Conservation (phyloP, 225 moss, liverwort and hornwort species). For the Rhytidiadelphus loreus region DNA sequence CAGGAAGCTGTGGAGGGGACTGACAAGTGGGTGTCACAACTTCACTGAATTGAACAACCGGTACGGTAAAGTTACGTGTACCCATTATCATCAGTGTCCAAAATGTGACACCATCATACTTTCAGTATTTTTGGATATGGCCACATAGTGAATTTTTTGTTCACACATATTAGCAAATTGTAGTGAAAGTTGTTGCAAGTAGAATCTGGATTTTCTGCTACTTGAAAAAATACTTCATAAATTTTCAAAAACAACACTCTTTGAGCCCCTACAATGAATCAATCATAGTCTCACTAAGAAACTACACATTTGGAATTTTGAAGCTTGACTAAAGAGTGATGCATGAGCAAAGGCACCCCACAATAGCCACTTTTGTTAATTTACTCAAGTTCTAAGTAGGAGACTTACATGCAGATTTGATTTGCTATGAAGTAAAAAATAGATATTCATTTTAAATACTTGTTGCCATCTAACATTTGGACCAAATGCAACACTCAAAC, state of each 20-base stretch:
- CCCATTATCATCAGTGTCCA: background rate
- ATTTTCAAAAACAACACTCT: background rate
- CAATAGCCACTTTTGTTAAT: background rate
- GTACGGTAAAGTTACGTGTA: background rate
- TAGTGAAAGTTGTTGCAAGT: background rate
- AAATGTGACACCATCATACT: background rate
- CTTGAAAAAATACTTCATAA: accelerated
- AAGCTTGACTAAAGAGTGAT: background rate
- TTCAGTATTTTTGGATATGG: background rate
- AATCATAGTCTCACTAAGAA: accelerated
- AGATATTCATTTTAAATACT: background rate
- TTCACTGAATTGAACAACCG: background rate
- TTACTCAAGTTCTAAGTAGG: background rate
- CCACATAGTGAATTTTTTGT: background rate
- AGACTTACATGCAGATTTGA: background rate
- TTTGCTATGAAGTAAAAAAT: background rate
- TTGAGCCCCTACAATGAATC: background rate
- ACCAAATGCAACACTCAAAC: background rate
- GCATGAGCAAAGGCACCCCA: accelerated
- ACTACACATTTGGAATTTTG: background rate
- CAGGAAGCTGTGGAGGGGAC: background rate
- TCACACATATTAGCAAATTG: accelerated
- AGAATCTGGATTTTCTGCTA: background rate
- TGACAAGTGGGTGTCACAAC: background rate
- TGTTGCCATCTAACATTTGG: accelerated